These are phyloP conservation scores for Malassezia furfur DNA, from an alignment of 1,284 basidiomycete genomes.

Conservation along the genomic window DNA sequence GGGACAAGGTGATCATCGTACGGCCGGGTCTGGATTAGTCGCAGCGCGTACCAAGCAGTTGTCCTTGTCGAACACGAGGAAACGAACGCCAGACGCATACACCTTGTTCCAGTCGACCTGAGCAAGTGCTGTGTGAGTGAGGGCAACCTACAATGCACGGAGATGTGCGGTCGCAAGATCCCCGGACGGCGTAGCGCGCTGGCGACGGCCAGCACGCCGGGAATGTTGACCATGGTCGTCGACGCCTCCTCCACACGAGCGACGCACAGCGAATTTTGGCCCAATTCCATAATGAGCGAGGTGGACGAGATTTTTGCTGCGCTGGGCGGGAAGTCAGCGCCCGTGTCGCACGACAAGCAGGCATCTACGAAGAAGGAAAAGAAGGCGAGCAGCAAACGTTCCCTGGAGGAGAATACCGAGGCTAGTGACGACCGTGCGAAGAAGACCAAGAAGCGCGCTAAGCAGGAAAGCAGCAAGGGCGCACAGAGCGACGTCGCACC, in stretches of 20 bases:
- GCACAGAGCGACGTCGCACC: too few relatives aligned
- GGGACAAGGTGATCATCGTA: conserved; percentile 30
- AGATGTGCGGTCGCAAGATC: conserved; percentile 62
- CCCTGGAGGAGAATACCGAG: neutral
- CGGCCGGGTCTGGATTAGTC: conserved; percentile 35
- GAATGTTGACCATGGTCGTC: conserved; percentile 54
- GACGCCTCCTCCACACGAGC: neutral
- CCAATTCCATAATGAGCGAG: conserved; percentile 11
- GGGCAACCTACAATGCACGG: conserved; percentile 53
- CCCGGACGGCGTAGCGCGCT: conserved; percentile 65
- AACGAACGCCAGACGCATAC: conserved; percentile 66
- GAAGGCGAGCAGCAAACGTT: neutral
- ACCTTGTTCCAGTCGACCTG: conserved; percentile 75
- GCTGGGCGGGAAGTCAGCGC: neutral
- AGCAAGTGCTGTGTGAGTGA: conserved; percentile 58
- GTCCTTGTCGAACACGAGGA: conserved; percentile 90
- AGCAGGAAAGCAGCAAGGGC: too few relatives aligned
- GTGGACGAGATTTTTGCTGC: conserved; percentile 14
- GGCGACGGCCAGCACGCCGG: conserved; percentile 66
- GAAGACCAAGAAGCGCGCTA: neutral
- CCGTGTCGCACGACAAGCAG: too few relatives aligned
- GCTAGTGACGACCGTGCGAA: neutral
- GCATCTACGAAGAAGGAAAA: too few relatives aligned
- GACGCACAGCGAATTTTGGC: neutral
- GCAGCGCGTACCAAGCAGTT: conserved; percentile 69